phyloP scores from a whole-genome alignment of 169 alveolate genomes.

The Plasmodium billcollinsi region DNA sequence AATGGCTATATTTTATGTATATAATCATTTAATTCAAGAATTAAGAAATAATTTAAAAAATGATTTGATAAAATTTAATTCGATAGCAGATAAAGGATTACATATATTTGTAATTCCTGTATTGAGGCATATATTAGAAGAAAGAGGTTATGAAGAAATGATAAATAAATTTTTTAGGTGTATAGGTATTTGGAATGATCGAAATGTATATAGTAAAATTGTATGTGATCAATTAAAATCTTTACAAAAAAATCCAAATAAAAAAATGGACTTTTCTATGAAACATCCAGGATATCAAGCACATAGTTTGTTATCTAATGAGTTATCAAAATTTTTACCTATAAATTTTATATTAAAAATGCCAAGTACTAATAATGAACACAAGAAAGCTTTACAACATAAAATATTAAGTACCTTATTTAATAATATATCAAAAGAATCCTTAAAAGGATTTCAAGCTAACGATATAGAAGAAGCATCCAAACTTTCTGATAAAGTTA shows the following conservation, averaged over 20 bases:
- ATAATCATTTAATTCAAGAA: conserved; percentile 77
- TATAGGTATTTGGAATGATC: conserved; percentile 69
- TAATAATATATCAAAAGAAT: conserved; percentile 44
- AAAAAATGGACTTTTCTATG: conserved; percentile 28
- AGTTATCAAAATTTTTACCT: conserved; percentile 61
- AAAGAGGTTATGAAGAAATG: conserved; percentile 29
- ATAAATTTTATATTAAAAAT: conserved; percentile 68
- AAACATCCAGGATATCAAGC: conserved; percentile 42
- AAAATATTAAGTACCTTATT: conserved; percentile 42
- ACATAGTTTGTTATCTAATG: conserved; percentile 73
- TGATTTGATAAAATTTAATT: conserved; percentile 29
- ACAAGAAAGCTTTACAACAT: conserved; percentile 57
- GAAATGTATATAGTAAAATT: conserved; percentile 66
- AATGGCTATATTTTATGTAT: conserved; percentile 75
- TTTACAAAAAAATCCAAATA: conserved; percentile 62
- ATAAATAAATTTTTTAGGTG: conserved; percentile 65
- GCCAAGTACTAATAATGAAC: conserved; percentile 76
- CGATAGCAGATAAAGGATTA: conserved; percentile 64
- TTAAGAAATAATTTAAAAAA: conserved; percentile 56
- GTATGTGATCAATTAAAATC: conserved; percentile 70
- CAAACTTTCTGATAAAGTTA: conserved; percentile 55
- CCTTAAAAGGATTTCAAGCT: conserved; percentile 21
- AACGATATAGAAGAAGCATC: conserved; percentile 61
- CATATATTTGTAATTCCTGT: conserved; percentile 64
- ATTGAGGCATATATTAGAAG: conserved; percentile 31